Base-by-base conservation (phyloP, 2,329 filamentous ascomycete species). In the Fusarium nanum region DNA sequence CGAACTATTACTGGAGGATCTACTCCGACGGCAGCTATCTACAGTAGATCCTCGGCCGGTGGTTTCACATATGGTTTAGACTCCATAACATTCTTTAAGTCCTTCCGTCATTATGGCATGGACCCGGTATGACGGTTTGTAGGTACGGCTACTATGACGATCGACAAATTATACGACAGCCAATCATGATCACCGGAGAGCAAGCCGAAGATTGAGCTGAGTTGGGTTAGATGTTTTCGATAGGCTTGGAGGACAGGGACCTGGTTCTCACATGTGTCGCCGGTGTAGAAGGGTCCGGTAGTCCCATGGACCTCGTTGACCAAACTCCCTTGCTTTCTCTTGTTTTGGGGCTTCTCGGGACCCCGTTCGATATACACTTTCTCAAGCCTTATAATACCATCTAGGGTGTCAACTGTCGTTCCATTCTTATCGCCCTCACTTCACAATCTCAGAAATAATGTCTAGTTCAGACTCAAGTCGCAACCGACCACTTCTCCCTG, bases 401-500 rank as follows among this genome's bases (percentile, higher is more conserved):
- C 32, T 4, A 55, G 40, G 27, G 18, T 28, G 4, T 13, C 3
- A 1, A 27, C 11, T 27, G 27, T 11, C 3, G 18, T 12, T 4
- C 45, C 18, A 0, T 16, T 3, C 14, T 5, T 12, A 3, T 5
- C 3, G 20, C 7, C 4, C 10, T 27, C 27, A 11, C 27, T 27
- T 27, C 3, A 27, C 27, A 27, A 7, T 27, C 27, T 27, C 11
- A 27, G 27, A 27, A 27, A 14, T 1, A 16, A 68, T 68, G 64
- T 11, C 57, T 6, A 5, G 12, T 1, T 16, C 10, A 5, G 23
- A 37, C 12, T 30, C 42, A 32, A 3, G 6, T 20, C 20, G 22
- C 4, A 45, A 46, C 6, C 63, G 64, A 7, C 7, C 18, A 23
- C 44, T 68, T 20, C 58, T 68, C 12, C 64, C 64, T 11, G 42